Percentiles rank a stretch among this genome's conserved stretches.
These are phyloP conservation scores for Macrophomina pseudophaseolina DNA, from an alignment of 2,329 filamentous ascomycete genomes.

Conservation along the genomic window DNA sequence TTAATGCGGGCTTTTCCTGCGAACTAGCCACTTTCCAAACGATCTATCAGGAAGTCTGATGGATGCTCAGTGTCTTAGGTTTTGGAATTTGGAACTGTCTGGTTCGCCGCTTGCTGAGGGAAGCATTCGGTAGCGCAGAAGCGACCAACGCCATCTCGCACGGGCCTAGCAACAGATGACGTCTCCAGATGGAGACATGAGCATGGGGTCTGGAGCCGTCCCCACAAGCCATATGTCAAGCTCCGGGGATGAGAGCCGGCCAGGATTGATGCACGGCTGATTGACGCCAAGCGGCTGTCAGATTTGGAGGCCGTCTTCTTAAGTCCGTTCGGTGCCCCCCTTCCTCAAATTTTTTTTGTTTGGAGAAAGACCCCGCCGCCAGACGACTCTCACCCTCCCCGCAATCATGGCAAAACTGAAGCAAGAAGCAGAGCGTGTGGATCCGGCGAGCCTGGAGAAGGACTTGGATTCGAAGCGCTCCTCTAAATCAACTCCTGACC, in stretches of 20 bases:
- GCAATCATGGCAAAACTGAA: not conserved
- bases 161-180: conserved; percentile 5
- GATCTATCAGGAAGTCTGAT: not conserved
- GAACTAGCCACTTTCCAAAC: not conserved
- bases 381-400: not conserved
- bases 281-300: not conserved
- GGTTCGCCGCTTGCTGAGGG: not conserved
- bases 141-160: conserved; percentile 12
- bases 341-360: not conserved
- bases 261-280: not conserved
- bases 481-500: not conserved
- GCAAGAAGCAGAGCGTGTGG: not conserved
- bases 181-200: conserved; percentile 5
- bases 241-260: not conserved
- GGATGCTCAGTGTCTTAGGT: not conserved
- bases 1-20: not conserved
- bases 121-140: not conserved
- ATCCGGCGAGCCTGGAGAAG: conserved; percentile 18
- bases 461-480: conserved; percentile 19
- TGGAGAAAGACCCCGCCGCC: not conserved
- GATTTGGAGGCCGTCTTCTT: not conserved
- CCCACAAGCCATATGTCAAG: conserved; percentile 9
- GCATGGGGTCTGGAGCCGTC: conserved; percentile 4
- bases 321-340: not conserved
- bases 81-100: not conserved